Evolutionary conservation across 176 grass and related monocot genomes (phyloP), one percentile per base, ranked within the genome.

Genomic region (Cenchrus fungigraminus): DNA sequence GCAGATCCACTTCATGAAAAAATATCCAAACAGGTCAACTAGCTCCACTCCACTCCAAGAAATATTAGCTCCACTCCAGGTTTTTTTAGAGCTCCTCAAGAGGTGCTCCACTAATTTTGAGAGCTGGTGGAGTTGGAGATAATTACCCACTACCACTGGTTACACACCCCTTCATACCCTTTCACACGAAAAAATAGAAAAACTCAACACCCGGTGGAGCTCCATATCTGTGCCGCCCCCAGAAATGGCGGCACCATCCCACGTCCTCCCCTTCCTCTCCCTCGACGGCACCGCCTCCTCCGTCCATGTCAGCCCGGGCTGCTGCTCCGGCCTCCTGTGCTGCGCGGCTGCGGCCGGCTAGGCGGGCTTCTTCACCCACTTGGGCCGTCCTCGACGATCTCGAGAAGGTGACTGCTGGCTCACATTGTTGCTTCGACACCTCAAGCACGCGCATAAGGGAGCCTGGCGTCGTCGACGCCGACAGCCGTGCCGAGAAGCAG

Each of bases 311-410:
- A 20, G 34, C 76, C 22, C 72, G 37, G 54, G 20, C 68, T 57
- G 28, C 71, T 50, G 73, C 62, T 53, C 68, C 19, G 59, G 56
- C 12, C 51, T 16, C 13, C 76, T 83, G 34, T 82, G 83, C 40
- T 83, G 88, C 63, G 57, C 89, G 4, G 85, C 96, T 1, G 88
- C 92, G 3, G 90, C 92, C 0, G 96, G 96, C 0, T 91, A 98
- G 86, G 92, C 96, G 64, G 96, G 96, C 57, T 98, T 98, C 91
- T 98, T 98, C 91, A 90, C 78, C 22, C 83, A 91, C 64, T 83
- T 98, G 16, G 96, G 96, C 17, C 89, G 76, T 98, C 50, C 94
- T 98, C 54, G 97, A 95, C 68, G 97, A 98, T 3, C 97, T 95
- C 64, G 97, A 98, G 88, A 93, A 98, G 90, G 96, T 92, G 16